Base-by-base conservation (phyloP, 2,329 filamentous ascomycete species). In the Onygenales sp. region DNA sequence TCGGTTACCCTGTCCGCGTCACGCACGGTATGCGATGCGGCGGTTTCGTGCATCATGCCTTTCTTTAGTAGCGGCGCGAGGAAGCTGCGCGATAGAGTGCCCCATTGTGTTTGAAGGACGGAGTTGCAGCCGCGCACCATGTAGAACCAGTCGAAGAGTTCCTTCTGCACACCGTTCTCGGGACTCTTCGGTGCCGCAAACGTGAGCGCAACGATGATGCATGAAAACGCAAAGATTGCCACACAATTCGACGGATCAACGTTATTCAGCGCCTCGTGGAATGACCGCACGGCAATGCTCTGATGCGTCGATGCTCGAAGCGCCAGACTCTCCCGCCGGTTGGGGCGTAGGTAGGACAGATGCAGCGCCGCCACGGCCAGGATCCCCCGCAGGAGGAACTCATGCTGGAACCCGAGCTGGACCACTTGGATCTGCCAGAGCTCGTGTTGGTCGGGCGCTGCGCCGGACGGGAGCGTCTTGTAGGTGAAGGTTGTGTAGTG, bases 301-400 rank as follows among this genome's bases (percentile, higher is more conserved):
- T 65, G 63, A 53, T 66, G 62, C n/a, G 58, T 58, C 6, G 61
- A 58, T 13, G 62, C 63, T n/a, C 59, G 59, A 27, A 65, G 39
- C 5, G 58, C 57, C 34, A 63, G 60, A 27, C 58, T 52, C 13
- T 60, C 60, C 42, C 54, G 61, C 40, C 56, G 56, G n/a, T 57
- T 52, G 6, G 62, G 62, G 44, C 66, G 61, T 2, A 72, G 60
- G 47, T 65, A 62, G 39, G 61, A 62, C 5, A 71, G 58, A 51
- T 73, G 71, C 10, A 72, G 61, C 13, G 69, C 69, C 9, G 67
- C 63, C 9, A 71, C 61, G 17, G 70, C 68, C 8, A 73, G 63
- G 31, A 70, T 60, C 31, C 63, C 65, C 45, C 69, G 62, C 11
- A 73, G 65, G 14, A 73, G 63, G 46, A 70, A 72, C 17, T 67